Percentiles rank a stretch among this genome's conserved stretches.
Evolutionary conservation across 768 basidiomycete genomes (phyloP).

Genomic region (Hypsizygus marmoreus): DNA sequence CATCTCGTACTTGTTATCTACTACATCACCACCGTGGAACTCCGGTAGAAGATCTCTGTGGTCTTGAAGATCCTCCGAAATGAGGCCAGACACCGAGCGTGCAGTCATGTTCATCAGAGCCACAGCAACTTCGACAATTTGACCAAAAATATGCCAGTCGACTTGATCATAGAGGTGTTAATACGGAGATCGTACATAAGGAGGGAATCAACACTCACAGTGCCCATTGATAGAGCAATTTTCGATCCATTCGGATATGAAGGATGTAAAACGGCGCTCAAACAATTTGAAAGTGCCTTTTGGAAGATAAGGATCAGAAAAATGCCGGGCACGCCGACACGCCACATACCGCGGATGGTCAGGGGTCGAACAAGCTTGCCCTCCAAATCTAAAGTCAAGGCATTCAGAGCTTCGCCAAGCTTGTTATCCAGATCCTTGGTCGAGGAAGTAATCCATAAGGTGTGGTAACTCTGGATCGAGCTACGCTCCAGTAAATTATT

Average conservation of each 20-base stretch:
- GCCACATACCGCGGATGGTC: constrained; percentile 45
- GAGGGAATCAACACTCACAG: constrained; percentile 39
- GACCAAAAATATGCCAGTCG: constrained; percentile 56
- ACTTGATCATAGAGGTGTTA: constrained; percentile 38
- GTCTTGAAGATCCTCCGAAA: constrained; percentile 23
- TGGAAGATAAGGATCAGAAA: constrained; percentile 10
- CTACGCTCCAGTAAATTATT: constrained; percentile 48
- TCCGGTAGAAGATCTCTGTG: constrained; percentile 37
- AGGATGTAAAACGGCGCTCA: constrained; percentile 37
- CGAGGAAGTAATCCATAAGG: constrained; percentile 52
- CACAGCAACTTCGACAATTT: constrained; percentile 42
- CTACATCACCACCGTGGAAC: constrained; percentile 27
- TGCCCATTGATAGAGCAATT: constrained; percentile 41
- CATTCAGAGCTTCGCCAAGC: constrained; percentile 43
- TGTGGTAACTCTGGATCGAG: constrained; percentile 38
- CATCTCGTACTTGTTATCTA: constrained; percentile 14
- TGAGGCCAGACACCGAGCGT: constrained; percentile 27
- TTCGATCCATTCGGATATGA: constrained; percentile 49
- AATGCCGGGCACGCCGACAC: background rate
- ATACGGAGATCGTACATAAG: constrained; percentile 2
- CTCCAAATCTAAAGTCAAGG: constrained; percentile 52
- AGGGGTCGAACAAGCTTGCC: constrained; percentile 55
- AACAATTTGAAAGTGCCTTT: constrained; percentile 44
- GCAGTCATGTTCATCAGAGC: constrained; percentile 41
- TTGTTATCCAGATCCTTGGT: constrained; percentile 61